These are phyloP conservation scores for Vicia faba DNA, from an alignment of 306 rosid genomes.

Conservation along the genomic window DNA sequence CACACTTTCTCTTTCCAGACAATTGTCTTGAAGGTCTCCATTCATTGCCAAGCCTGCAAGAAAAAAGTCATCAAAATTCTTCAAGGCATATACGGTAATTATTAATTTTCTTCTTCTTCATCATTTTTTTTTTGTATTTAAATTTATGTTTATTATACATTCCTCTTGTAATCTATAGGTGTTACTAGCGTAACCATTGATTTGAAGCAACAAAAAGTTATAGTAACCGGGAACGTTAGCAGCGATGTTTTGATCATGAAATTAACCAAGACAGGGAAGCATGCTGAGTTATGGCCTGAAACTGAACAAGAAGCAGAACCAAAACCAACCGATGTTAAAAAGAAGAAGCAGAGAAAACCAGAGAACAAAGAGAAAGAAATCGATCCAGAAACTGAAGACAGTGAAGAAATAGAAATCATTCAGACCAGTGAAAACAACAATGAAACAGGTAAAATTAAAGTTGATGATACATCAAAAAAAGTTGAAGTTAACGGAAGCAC, in stretches of 20 bases:
- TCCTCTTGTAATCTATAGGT: conserved; percentile 50
- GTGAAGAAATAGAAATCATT: conserved; percentile 25
- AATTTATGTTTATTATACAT: background rate
- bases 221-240: conserved; percentile 60
- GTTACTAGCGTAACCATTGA: conserved; percentile 62
- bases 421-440: conserved; percentile 41
- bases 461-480: conserved; percentile 36
- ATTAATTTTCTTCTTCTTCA: background rate
- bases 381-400: conserved; percentile 45
- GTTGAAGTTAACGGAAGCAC: conserved; percentile 28
- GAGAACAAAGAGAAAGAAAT: conserved; percentile 46
- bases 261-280: conserved; percentile 59
- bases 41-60: conserved; percentile 85
- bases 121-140: background rate
- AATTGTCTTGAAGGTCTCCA: conserved; percentile 65
- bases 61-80: conserved; percentile 61
- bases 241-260: conserved; percentile 55
- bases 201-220: conserved; percentile 64
- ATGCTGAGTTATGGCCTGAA: conserved; percentile 78
- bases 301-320: too few relatives aligned
- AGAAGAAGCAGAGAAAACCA: conserved; percentile 46
- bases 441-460: conserved; percentile 43
- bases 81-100: conserved; percentile 60
- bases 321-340: conserved; percentile 33
- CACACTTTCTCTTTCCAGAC: conserved; percentile 46